A percentile compares a stretch with the other conserved stretches of the same genome.
phyloP scores from a whole-genome alignment of 2,329 filamentous ascomycete genomes.

The Rutstroemia sp. region DNA sequence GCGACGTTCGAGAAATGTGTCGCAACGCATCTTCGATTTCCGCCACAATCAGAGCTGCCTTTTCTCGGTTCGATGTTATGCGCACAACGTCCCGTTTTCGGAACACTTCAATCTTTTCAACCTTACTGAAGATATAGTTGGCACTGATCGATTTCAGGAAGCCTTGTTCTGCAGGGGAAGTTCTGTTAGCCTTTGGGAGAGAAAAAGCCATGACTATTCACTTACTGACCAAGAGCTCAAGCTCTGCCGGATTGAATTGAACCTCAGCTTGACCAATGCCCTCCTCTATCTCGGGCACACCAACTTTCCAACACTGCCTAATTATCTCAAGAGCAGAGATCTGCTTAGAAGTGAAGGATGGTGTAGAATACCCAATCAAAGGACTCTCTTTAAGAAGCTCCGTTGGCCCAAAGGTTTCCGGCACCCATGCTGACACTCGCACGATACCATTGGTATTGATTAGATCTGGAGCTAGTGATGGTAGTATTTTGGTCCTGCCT shows the following conservation, averaged over 20 bases:
- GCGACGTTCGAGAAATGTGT: slow-evolving; percentile 12
- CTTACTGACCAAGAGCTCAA: slow-evolving; percentile 27
- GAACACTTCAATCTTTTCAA: slow-evolving; percentile 26
- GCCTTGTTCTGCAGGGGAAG: slow-evolving; percentile 12
- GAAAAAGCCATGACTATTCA: background rate
- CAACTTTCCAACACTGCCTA: slow-evolving; percentile 27
- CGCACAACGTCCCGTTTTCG: slow-evolving; percentile 21
- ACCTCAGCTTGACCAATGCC: slow-evolving; percentile 28
- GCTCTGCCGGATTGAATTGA: slow-evolving; percentile 17
- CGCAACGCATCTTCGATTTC: slow-evolving; percentile 18
- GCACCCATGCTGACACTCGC: slow-evolving; percentile 23
- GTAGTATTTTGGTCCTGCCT: background rate
- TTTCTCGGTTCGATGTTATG: slow-evolving; percentile 22
- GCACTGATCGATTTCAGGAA: slow-evolving; percentile 20
- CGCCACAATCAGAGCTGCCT: slow-evolving; percentile 18
- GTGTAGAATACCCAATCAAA: slow-evolving; percentile 22
- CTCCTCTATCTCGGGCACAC: slow-evolving; percentile 23
- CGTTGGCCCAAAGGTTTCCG: slow-evolving; percentile 19
- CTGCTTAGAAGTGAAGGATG: slow-evolving; percentile 27
- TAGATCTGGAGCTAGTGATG: background rate
- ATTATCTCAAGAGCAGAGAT: slow-evolving; percentile 21
- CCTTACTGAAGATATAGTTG: slow-evolving; percentile 14
- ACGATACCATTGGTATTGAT: slow-evolving; percentile 9
- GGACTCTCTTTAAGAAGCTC: slow-evolving; percentile 19
- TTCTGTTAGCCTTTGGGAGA: slow-evolving; percentile 1